phyloP scores from a whole-genome alignment of 257 asterid genomes.

The Lycium ferocissimum region DNA sequence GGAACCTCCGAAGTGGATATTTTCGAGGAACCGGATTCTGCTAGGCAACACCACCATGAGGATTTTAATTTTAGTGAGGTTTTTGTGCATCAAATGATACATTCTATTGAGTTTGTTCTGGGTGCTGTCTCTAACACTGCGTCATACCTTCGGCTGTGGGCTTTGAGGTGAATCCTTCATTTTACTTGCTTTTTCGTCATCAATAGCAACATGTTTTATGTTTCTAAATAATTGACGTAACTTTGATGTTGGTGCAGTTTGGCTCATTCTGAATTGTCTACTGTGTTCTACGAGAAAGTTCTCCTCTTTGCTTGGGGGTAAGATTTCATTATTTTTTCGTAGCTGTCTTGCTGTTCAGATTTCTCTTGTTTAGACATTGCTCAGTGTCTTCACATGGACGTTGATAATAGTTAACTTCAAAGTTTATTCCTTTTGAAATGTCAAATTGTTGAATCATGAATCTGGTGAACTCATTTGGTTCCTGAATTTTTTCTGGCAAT shows the following conservation, averaged over 20 bases:
- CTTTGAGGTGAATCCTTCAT: slow-evolving; percentile 65
- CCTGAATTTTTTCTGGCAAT: slow-evolving; percentile 3
- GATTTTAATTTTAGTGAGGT: slow-evolving; percentile 89
- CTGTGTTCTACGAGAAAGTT: slow-evolving; percentile 91
- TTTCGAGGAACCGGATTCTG: slow-evolving; percentile 74
- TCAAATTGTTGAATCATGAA: background rate
- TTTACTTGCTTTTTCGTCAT: slow-evolving; percentile 28
- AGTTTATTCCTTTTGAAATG: background rate
- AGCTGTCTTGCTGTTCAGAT: background rate
- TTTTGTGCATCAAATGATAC: slow-evolving; percentile 98
- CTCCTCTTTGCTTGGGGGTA: slow-evolving; percentile 96
- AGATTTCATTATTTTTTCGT: slow-evolving; percentile 37
- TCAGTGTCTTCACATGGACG: slow-evolving; percentile 14
- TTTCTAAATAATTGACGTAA: slow-evolving; percentile 2
- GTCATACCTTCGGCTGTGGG: slow-evolving; percentile 95
- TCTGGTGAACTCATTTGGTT: slow-evolving; percentile 1
- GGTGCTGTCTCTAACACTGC: slow-evolving; percentile 98
- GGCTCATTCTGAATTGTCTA: slow-evolving; percentile 94
- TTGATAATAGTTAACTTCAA: background rate
- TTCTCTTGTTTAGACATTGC: slow-evolving; percentile 17
- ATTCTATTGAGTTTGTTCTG: slow-evolving; percentile 87
- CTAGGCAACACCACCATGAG: slow-evolving; percentile 66
- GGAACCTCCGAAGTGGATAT: slow-evolving; percentile 72
- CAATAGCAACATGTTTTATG: slow-evolving; percentile 3
- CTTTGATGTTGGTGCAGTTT: slow-evolving; percentile 55